phyloP scores from a whole-genome alignment of 1,139 yeast genomes.

The Candida pseudoviswanathii region DNA sequence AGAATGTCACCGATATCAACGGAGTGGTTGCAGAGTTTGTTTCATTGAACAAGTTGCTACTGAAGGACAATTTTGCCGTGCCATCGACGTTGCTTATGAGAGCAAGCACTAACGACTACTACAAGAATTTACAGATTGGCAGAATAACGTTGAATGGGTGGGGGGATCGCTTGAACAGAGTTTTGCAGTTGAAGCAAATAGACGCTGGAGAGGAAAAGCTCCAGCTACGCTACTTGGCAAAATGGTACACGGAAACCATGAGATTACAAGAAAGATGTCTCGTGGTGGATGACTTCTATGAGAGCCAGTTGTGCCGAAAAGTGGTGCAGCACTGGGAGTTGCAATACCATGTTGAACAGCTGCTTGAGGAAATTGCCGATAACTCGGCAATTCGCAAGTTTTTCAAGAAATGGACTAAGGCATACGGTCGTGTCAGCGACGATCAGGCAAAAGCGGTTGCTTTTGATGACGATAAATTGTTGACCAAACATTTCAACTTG shows the following conservation, averaged over 20 bases:
- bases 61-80: slow-evolving; percentile 6
- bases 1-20: slow-evolving; percentile 1
- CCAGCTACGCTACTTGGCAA: not conserved
- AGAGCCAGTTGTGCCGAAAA: not conserved
- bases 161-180: slow-evolving; percentile 10
- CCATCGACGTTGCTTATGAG: slow-evolving; percentile 15
- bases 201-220: not conserved
- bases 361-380: not conserved
- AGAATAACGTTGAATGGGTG: slow-evolving; percentile 15
- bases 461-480: not conserved
- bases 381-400: not conserved
- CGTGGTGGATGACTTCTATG: slow-evolving; percentile 4
- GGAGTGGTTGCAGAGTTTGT: slow-evolving; percentile 5
- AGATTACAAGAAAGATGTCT: not conserved
- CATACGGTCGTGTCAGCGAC: not conserved
- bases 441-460: not conserved
- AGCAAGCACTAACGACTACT: slow-evolving; percentile 13
- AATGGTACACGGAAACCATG: slow-evolving; percentile 1
- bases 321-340: slow-evolving; percentile 7
- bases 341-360: too few species aligned
- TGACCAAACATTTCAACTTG: slow-evolving; percentile 2
- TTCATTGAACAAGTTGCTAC: slow-evolving; percentile 5
- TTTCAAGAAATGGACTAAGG: slow-evolving; percentile 2
- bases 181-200: slow-evolving; percentile 3
- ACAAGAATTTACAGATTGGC: slow-evolving; percentile 1